Base-by-base conservation (phyloP, 139 green algal genomes). In the Closterium sp. region DNA sequence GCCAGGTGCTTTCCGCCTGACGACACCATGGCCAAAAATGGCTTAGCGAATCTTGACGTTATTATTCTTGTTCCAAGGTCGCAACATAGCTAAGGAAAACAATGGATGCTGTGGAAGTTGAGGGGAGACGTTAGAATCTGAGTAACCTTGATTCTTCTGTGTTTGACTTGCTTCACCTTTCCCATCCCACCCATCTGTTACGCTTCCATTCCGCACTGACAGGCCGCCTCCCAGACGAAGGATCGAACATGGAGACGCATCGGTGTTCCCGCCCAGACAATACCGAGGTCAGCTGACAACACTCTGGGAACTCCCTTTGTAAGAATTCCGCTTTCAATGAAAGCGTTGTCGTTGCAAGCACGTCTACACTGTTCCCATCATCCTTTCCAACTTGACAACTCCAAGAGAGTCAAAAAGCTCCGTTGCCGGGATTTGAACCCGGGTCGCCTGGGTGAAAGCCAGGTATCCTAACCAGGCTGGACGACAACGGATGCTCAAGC, bases 401-500 rank as follows among this genome's bases (percentile, higher is more conserved):
- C 5, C 38, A 79, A 22, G 1, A 79, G 11, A 24, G 62, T 5
- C 3, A 79, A 79, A 79, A 24, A 27, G 17, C 62, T 79, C 62
- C 62, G 62, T 79, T 79, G 62, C 62, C 62, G 62, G 62, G 62
- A 79, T 79, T 79, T 79, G 62, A 79, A 79, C 62, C 62, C 62
- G 17, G 13, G 62, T 79, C 62, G 17, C 62, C 62, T 79, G 31
- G 86, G 86, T 70, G 86, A 89, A 34, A 34, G 86, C 31, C 86
- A 34, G 86, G 86, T 34, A 34, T 70, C 31, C 31, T 27, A 34
- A 89, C 31, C 31, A 89, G 86, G 31, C 31, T 34, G 31, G 86
- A 89, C 31, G 86, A 89, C 17, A 89, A 34, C 31, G 86, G 86
- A 88, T 32, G 85, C 10, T n/a, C n/a, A n/a, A n/a, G n/a, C n/a